Percentiles rank a stretch among this genome's conserved stretches.
These are phyloP conservation scores for Penicillium bovifimosum DNA, from an alignment of 495 filamentous ascomycete genomes.

Conservation along the genomic window DNA sequence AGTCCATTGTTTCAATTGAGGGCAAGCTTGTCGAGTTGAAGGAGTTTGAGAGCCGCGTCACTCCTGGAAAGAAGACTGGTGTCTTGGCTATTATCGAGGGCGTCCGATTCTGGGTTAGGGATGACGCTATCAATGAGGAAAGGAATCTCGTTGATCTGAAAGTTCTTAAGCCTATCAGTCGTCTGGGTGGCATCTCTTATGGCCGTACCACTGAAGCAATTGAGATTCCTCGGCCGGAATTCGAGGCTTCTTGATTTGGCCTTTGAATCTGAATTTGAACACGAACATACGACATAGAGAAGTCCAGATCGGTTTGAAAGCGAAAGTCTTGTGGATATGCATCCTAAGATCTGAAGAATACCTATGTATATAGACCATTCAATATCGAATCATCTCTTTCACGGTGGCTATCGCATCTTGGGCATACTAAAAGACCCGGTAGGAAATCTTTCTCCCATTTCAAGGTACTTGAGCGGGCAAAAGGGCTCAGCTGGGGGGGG, in stretches of 20 bases:
- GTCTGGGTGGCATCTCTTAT: slow-evolving; percentile 83
- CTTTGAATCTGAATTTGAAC: neutral
- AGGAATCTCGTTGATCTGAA: slow-evolving; percentile 64
- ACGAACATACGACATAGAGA: neutral
- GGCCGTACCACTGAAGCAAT: slow-evolving; percentile 61
- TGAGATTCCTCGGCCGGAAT: slow-evolving; percentile 67
- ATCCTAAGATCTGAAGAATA: no score
- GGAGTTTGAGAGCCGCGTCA: slow-evolving; percentile 67
- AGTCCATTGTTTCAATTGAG: slow-evolving; percentile 79
- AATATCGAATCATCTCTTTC: no score
- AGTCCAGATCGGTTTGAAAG: neutral
- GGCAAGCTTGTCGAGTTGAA: slow-evolving; percentile 65
- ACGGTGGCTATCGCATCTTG: no score
- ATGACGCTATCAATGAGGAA: slow-evolving; percentile 80
- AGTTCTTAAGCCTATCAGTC: slow-evolving; percentile 66
- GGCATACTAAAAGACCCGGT: no score
- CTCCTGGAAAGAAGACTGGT: slow-evolving; percentile 65
- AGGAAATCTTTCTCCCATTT: no score
- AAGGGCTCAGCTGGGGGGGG: no score
- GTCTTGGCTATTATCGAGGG: slow-evolving; percentile 79
- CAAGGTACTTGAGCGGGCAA: no score
- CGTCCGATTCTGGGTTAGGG: slow-evolving; percentile 78
- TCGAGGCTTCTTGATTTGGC: slow-evolving; percentile 10
- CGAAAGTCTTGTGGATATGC: neutral
- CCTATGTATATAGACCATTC: no score